Conservation (phyloP, 345 rosid genomes). For the Diplotaxis tenuifolia region DNA sequence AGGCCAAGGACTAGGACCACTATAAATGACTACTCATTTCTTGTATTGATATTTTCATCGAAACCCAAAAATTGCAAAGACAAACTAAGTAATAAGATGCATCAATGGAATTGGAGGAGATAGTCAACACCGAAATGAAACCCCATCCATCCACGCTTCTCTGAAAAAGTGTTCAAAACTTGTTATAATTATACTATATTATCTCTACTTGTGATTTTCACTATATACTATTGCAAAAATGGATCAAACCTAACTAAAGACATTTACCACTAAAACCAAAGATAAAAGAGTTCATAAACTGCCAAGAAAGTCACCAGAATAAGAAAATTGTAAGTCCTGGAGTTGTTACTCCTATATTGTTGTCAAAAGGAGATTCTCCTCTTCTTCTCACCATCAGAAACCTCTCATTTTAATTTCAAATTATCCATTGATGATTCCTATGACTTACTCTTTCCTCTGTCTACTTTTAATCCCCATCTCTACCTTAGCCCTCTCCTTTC, state of each 20-base stretch:
- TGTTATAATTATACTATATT: constrained; percentile 32
- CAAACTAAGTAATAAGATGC: constrained; percentile 26
- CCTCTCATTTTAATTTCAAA: constrained; percentile 23
- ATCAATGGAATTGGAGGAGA: constrained; percentile 25
- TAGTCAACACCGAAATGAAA: constrained; percentile 57
- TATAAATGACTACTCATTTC: constrained; percentile 33
- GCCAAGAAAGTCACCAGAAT: not conserved
- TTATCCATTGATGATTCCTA: constrained; percentile 33
- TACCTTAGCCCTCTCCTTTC: constrained; percentile 24
- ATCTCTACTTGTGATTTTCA: no score
- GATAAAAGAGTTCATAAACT: not conserved
- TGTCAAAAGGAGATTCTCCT: constrained; percentile 11
- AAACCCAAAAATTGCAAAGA: constrained; percentile 34
- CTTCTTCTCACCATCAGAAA: not conserved
- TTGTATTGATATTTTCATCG: constrained; percentile 31
- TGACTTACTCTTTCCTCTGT: constrained; percentile 32
- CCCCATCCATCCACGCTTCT: constrained; percentile 31
- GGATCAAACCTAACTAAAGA: not conserved
- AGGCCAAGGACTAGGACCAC: constrained; percentile 43
- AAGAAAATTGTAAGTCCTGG: not conserved
- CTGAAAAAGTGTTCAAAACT: constrained; percentile 34
- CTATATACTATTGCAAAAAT: not conserved
- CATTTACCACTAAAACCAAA: constrained; percentile 1
- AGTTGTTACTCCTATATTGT: not conserved
- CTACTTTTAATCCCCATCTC: constrained; percentile 25